A percentile compares a stretch with the other conserved stretches of the same genome.
Evolutionary conservation across 1,284 basidiomycete genomes (phyloP).

Genomic region (Ustilago esculenta): DNA sequence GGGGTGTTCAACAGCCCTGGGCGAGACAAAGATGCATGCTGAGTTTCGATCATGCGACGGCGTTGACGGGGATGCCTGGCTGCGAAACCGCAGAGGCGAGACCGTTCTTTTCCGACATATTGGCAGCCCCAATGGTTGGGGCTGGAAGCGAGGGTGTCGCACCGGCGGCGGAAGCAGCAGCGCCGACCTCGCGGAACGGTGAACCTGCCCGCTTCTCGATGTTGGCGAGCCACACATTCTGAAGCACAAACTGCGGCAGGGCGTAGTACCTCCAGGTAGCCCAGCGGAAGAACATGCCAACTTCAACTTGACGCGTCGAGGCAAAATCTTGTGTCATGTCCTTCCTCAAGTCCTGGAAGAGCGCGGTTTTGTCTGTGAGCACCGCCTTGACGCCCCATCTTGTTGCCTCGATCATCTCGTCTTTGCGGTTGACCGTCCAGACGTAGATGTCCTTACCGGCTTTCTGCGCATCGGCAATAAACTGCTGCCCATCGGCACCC

Average conservation of each 20-base stretch:
- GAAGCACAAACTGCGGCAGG: constrained; percentile 55
- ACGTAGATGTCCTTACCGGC: constrained; percentile 87
- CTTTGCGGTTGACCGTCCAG: constrained; percentile 93
- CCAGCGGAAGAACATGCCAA: constrained; percentile 63
- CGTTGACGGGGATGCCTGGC: constrained; percentile 25
- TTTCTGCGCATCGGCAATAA: constrained; percentile 79
- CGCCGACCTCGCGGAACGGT: constrained; percentile 34
- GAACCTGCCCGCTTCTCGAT: constrained; percentile 56
- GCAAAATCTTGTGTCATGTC: constrained; percentile 69
- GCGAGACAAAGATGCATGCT: neutral
- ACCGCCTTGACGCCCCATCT: constrained; percentile 90
- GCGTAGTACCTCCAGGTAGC: constrained; percentile 57
- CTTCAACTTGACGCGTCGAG: constrained; percentile 48
- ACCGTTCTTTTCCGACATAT: constrained; percentile 24
- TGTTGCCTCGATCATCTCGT: constrained; percentile 94
- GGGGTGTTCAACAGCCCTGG: constrained; percentile 7
- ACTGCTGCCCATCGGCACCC: constrained; percentile 76
- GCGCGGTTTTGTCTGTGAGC: constrained; percentile 83
- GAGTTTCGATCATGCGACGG: constrained; percentile 23
- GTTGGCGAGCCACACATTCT: constrained; percentile 51
- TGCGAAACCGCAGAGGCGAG: constrained; percentile 1
- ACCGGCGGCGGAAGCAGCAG: neutral
- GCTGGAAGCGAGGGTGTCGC: neutral
- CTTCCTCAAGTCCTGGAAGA: constrained; percentile 78
- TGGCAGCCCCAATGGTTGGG: neutral